Evolutionary conservation across 2,329 filamentous ascomycete species (phyloP), one percentile per base, ranked within the genome.

Genomic region (Trichoderma sp.): DNA sequence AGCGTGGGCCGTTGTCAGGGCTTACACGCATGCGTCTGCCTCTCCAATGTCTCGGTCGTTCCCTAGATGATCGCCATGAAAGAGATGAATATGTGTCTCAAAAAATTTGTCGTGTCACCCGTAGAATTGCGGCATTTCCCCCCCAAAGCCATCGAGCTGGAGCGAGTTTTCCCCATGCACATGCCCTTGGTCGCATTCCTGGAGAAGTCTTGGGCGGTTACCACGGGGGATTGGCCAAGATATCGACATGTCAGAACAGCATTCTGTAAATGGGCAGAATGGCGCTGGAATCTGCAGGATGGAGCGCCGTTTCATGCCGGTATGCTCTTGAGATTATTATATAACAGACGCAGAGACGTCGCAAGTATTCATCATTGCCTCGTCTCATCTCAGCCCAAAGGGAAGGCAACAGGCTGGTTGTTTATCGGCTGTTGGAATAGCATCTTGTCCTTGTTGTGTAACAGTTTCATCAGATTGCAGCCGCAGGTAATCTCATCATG

Each of bases 401-500:
- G 39, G n/a, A 28, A 5, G 34, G 56, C 34, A 46, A 18, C 6
- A 34, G 28, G 30, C 37, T 7, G n/a, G 2, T 18, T 32, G 34
- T 56, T 65, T 13, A 18, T n/a, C 24, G 30, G 5, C 21, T 56
- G 32, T 24, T 18, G 46, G 46, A 11, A 49, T 5, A 34, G 13
- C 11, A 46, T n/a, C 24, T 55, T 34, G 18, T 2, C 52, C 43
- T 39, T 56, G 32, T 52, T 26, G n/a, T 30, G n/a, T 30, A 56
- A 34, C 46, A 32, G 5, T 43, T 55, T 43, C 18, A 16, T 43
- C 60, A n/a, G 24, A 39, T 30, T 39, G 24, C 21, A 59, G 8
- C n/a, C n/a, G 39, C 21, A 51, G 37, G n/a, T n/a, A n/a, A n/a
- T n/a, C 11, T 54, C 68, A 66, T 55, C 60, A 71, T 71, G 70